Conservation (phyloP, 768 basidiomycete species). For the Kwoniella heveanensis region DNA sequence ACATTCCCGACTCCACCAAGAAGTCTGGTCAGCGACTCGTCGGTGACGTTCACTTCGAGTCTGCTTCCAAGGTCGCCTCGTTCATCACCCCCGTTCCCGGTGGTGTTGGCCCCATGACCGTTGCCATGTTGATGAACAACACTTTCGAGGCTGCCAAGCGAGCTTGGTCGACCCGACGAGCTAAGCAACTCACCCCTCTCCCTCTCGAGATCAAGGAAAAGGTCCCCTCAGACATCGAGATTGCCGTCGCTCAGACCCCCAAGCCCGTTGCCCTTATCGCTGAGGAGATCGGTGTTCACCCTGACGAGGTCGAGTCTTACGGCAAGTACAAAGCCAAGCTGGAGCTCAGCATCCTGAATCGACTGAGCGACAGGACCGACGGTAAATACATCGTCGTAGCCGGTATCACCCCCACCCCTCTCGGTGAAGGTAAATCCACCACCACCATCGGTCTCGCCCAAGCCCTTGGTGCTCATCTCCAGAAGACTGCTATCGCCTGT, state of each 20-base stretch:
- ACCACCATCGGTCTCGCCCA: constrained; percentile 96
- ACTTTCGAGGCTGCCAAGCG: constrained; percentile 81
- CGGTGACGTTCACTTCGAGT: constrained; percentile 86
- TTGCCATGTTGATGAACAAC: constrained; percentile 96
- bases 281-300: constrained; percentile 79
- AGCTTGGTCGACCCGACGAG: constrained; percentile 69
- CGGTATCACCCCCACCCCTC: constrained; percentile 93
- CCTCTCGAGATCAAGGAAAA: constrained; percentile 76
- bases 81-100: constrained; percentile 97
- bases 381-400: constrained; percentile 97
- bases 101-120: constrained; percentile 99
- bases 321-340: constrained; percentile 98
- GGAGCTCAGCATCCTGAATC: constrained; percentile 81
- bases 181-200: constrained; percentile 74
- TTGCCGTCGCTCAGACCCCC: constrained; percentile 90
- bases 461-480: constrained; percentile 90
- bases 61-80: constrained; percentile 76
- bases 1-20: constrained; percentile 83
- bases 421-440: constrained; percentile 98
- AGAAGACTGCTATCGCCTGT: constrained; percentile 90
- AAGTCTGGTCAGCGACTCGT: constrained; percentile 95
- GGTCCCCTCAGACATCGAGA: constrained; percentile 95
- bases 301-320: constrained; percentile 87
- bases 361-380: constrained; percentile 78
- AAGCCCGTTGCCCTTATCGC: constrained; percentile 85